phyloP scores from a whole-genome alignment of 768 basidiomycete species.

The Leucocoprinus leucothites region DNA sequence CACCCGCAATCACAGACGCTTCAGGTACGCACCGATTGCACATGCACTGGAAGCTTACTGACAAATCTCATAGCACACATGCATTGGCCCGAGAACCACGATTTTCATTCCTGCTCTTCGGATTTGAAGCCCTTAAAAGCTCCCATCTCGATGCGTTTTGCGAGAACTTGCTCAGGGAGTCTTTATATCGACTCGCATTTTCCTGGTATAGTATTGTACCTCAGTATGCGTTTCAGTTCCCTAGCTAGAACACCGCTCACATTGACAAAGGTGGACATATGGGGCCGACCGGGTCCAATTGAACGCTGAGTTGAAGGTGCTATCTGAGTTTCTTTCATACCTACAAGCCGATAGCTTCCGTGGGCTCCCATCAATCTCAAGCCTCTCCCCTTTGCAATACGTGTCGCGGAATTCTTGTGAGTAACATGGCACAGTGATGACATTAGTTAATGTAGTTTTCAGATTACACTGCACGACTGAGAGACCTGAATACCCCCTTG shows the following conservation, averaged over 20 bases:
- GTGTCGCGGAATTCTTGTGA: conserved; percentile 39
- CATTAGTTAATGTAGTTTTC: conserved; percentile 6
- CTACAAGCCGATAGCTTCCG: conserved; percentile 73
- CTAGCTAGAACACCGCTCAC: conserved; percentile 1
- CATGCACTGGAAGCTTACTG: background rate
- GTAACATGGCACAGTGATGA: conserved; percentile 14
- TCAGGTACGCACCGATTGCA: conserved; percentile 61
- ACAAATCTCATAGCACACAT: conserved; percentile 63
- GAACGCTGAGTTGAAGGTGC: conserved; percentile 81
- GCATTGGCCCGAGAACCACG: conserved; percentile 87
- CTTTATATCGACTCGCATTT: conserved; percentile 77
- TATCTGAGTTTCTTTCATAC: conserved; percentile 80
- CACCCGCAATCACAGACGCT: conserved; percentile 56
- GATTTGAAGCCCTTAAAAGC: conserved; percentile 87
- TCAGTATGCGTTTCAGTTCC: conserved; percentile 56
- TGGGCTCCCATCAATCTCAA: conserved; percentile 55
- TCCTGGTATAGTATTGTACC: conserved; percentile 94
- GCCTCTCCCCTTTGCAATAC: conserved; percentile 52
- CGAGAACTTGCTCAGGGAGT: conserved; percentile 72
- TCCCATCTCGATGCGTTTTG: conserved; percentile 81
- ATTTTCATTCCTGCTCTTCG: conserved; percentile 89
- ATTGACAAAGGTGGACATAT: conserved; percentile 80
- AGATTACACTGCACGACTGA: conserved; percentile 62
- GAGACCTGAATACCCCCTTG: conserved; percentile 70
- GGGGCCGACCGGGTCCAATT: conserved; percentile 93